Conservation (phyloP, 2,329 filamentous ascomycete genomes). For the Pestalotiopsis fici region DNA sequence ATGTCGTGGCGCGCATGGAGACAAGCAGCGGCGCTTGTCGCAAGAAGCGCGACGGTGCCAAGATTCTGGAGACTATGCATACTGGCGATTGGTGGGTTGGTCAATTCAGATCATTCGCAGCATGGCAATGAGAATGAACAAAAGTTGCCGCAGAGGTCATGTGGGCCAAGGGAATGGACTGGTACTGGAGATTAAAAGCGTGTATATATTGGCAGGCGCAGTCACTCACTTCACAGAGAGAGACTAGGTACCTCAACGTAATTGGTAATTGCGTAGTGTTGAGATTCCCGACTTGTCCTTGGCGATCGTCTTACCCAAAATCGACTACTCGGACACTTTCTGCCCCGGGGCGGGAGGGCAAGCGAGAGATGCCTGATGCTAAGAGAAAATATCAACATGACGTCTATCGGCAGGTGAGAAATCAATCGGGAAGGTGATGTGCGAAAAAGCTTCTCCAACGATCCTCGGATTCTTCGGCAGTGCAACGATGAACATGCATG, state of each 20-base stretch:
- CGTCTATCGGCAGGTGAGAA: neutral
- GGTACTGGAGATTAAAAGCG: neutral
- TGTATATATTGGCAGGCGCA: too few relatives aligned
- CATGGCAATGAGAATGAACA: too few relatives aligned
- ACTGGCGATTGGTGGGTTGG: too few relatives aligned
- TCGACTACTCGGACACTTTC: neutral
- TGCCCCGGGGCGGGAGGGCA: too few relatives aligned
- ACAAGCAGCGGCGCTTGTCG: conserved; percentile 2
- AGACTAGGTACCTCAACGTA: too few relatives aligned
- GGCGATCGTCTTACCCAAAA: neutral
- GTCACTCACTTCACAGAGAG: too few relatives aligned
- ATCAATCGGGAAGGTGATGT: neutral
- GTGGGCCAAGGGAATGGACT: neutral
- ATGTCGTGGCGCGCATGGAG: conserved; percentile 5
- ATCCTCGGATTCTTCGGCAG: neutral
- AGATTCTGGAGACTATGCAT: neutral
- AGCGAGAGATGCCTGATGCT: neutral
- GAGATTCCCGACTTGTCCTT: neutral
- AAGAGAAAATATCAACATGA: neutral
- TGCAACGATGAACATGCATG: neutral
- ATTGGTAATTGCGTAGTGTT: neutral
- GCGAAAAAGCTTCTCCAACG: neutral
- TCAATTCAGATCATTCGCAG: too few relatives aligned
- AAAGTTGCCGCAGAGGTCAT: neutral
- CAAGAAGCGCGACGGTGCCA: neutral